These are phyloP conservation scores for Fraxinus dipetala DNA, from an alignment of 305 asterid genomes.

Conservation along the genomic window DNA sequence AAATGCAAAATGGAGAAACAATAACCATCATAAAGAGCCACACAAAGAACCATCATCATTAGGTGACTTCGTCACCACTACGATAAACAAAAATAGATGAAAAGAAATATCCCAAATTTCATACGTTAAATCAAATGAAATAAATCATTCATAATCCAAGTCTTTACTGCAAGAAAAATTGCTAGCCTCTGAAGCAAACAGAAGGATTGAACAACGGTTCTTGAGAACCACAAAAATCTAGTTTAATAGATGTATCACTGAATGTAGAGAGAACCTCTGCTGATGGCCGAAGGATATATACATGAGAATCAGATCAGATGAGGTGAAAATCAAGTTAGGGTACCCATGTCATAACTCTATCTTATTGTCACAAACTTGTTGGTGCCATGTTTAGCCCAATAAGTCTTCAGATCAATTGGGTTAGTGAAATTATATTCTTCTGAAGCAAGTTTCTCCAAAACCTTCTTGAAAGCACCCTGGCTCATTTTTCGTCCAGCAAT, in stretches of 20 bases:
- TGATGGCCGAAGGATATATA: constrained; percentile 54
- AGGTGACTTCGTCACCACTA: neutral
- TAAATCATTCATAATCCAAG: constrained; percentile 45
- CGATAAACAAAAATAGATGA: neutral
- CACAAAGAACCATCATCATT: neutral
- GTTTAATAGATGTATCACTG: constrained; percentile 34
- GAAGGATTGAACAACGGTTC: constrained; percentile 36
- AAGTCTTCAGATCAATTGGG: constrained; percentile 87
- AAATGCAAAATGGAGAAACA: neutral
- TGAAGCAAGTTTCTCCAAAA: constrained; percentile 73
- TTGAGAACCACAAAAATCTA: constrained; percentile 35
- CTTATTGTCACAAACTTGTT: constrained; percentile 96
- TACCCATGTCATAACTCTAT: constrained; percentile 37
- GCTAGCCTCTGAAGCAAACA: constrained; percentile 41
- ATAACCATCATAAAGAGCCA: neutral
- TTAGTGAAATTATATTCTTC: constrained; percentile 74
- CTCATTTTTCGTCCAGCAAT: constrained; percentile 99
- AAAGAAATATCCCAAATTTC: constrained; percentile 22
- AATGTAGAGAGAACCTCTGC: constrained; percentile 48
- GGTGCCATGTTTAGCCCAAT: constrained; percentile 99
- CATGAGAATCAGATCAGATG: constrained; percentile 50
- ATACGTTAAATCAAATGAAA: constrained; percentile 38
- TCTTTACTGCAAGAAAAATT: constrained; percentile 37
- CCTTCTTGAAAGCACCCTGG: constrained; percentile 98
- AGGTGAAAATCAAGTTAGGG: constrained; percentile 21